These are phyloP conservation scores for Phellopilus nigrolimitatus DNA, from an alignment of 1,284 basidiomycete genomes.

Conservation along the genomic window DNA sequence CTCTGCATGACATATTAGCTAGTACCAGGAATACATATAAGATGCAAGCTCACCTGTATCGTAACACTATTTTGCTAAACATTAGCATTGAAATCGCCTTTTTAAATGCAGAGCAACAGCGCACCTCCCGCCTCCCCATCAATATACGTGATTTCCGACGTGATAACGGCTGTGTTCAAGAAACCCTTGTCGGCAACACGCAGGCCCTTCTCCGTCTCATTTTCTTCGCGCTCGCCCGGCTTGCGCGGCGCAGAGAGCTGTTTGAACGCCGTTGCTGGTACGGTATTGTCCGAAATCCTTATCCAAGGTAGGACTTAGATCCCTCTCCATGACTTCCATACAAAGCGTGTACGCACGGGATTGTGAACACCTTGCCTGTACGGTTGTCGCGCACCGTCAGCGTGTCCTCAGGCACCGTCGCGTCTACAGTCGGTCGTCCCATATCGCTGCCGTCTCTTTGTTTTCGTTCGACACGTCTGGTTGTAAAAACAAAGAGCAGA, in stretches of 20 bases:
- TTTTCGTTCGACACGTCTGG: too few relatives aligned
- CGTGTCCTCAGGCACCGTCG: conserved; percentile 29
- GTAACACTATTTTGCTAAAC: conserved; percentile 48
- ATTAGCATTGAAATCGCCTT: not conserved
- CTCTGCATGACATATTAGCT: conserved; percentile 39
- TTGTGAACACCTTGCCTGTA: conserved; percentile 71
- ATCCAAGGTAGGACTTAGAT: not conserved
- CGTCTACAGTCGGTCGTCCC: conserved; percentile 12
- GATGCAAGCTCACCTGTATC: conserved; percentile 52
- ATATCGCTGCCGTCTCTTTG: not conserved
- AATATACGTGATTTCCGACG: conserved; percentile 81
- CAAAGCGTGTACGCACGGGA: conserved; percentile 53
- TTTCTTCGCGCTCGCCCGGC: conserved; percentile 67
- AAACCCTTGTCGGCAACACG: conserved; percentile 77
- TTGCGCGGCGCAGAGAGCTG: conserved; percentile 54
- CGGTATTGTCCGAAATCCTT: conserved; percentile 72
- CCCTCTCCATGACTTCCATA: not conserved
- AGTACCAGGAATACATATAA: not conserved
- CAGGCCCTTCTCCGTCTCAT: conserved; percentile 77
- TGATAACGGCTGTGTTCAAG: conserved; percentile 82
- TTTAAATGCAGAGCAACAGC: conserved; percentile 23
- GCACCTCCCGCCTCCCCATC: conserved; percentile 77
- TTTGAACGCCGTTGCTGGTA: conserved; percentile 80
- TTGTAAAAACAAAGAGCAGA: too few relatives aligned
- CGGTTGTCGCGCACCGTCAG: conserved; percentile 79